Evolutionary conservation across 495 filamentous ascomycete genomes (phyloP).

Genomic region (Antarctomyces pellizariae): DNA sequence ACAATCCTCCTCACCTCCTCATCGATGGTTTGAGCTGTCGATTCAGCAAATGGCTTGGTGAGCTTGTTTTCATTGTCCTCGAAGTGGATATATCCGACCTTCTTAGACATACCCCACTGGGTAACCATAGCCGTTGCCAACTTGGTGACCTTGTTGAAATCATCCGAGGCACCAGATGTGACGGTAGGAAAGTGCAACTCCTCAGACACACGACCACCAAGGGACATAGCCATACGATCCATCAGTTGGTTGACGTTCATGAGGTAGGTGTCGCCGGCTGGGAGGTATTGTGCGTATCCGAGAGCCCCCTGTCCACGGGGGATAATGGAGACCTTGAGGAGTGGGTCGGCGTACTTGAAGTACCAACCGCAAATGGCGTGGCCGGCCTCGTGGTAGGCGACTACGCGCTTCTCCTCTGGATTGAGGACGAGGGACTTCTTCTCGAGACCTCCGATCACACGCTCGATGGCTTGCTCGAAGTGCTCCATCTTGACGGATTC

Average conservation of each 20-base stretch:
- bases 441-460: conserved; percentile 86
- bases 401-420: conserved; percentile 79
- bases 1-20: conserved; percentile 73
- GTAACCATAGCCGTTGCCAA: conserved; percentile 96
- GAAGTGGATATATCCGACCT: conserved; percentile 79
- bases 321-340: conserved; percentile 97
- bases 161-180: conserved; percentile 79
- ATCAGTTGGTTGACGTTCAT: conserved; percentile 91
- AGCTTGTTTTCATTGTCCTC: conserved; percentile 54
- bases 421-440: conserved; percentile 85
- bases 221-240: conserved; percentile 99
- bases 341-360: conserved; percentile 83
- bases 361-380: conserved; percentile 98
- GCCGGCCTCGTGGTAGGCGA: conserved; percentile 95
- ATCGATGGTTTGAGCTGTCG: conserved; percentile 80
- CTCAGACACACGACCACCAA: conserved; percentile 82
- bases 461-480: conserved; percentile 94
- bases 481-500: conserved; percentile 60
- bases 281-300: conserved; percentile 94
- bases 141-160: conserved; percentile 94
- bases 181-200: conserved; percentile 92
- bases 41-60: conserved; percentile 88
- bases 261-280: conserved; percentile 68
- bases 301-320: conserved; percentile 82
- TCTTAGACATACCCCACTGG: conserved; percentile 89